A percentile compares a stretch with the other conserved stretches of the same genome.
phyloP scores from a whole-genome alignment of 371 early-diverging fungal genomes.

The Mortierella sp. region DNA sequence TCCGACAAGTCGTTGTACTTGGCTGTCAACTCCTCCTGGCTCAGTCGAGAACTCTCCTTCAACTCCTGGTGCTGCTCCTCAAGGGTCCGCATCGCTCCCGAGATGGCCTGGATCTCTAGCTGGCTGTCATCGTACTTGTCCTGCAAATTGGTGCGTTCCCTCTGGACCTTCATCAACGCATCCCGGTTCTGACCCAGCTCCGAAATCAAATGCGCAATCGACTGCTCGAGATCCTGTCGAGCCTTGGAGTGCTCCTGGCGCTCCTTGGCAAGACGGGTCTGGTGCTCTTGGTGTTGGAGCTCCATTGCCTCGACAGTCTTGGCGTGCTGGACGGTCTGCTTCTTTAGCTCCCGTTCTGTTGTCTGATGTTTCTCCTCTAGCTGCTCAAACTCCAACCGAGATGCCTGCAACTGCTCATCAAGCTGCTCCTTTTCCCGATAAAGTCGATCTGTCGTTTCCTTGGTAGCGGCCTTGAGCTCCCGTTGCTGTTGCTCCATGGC shows the following conservation, averaged over 20 bases:
- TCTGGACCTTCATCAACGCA: conserved; percentile 26
- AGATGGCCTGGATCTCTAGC: conserved; percentile 15
- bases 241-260: conserved; percentile 20
- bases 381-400: conserved; percentile 1
- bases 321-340: conserved; percentile 22
- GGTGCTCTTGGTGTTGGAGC: conserved; percentile 29
- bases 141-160: conserved; percentile 20
- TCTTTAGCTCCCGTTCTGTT: conserved; percentile 11
- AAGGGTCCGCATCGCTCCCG: conserved; percentile 3
- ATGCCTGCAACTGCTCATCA: conserved; percentile 9
- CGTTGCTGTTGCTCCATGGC: conserved; percentile 8
- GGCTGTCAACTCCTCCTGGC: conserved; percentile 13
- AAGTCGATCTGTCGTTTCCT: conserved; percentile 11
- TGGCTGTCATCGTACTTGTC: conserved; percentile 30
- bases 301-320: conserved; percentile 36
- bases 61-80: conserved; percentile 18
- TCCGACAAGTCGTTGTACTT: conserved; percentile 17
- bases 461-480: neutral
- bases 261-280: conserved; percentile 18
- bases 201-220: conserved; percentile 24
- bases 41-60: conserved; percentile 10
- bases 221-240: conserved; percentile 30
- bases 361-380: conserved; percentile 19
- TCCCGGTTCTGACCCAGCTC: conserved; percentile 46
- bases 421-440: conserved; percentile 22